Percentiles rank a stretch among this genome's conserved stretches.
These are phyloP conservation scores for Nyctanthes arbortristis DNA, from an alignment of 257 asterid genomes.

Conservation along the genomic window DNA sequence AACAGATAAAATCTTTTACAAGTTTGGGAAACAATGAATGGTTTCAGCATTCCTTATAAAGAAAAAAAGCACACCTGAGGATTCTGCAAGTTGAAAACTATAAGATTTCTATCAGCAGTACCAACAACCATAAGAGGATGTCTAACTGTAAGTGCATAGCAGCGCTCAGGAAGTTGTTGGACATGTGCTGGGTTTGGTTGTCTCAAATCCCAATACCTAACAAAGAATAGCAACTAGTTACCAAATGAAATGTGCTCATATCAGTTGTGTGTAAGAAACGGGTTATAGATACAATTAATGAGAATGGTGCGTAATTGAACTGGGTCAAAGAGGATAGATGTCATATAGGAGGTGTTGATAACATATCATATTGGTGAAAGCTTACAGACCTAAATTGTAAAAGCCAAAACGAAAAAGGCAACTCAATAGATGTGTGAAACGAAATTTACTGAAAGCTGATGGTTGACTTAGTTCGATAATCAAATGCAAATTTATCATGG, in stretches of 20 bases:
- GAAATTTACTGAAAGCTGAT: no score
- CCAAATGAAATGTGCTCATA: conserved; percentile 8
- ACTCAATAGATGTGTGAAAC: no score
- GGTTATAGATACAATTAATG: not conserved
- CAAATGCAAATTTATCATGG: no score
- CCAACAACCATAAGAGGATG: conserved; percentile 97
- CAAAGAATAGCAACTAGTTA: conserved; percentile 20
- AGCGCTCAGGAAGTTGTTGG: conserved; percentile 94
- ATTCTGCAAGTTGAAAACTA: conserved; percentile 87
- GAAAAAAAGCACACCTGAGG: conserved; percentile 74
- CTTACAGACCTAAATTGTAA: no score
- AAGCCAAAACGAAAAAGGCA: no score
- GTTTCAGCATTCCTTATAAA: conserved; percentile 3
- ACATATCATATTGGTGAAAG: conserved; percentile 5
- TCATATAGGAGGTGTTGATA: conserved; percentile 15
- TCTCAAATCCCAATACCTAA: conserved; percentile 96
- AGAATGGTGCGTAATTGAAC: conserved; percentile 3
- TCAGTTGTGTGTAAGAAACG: not conserved
- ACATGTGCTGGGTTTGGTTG: conserved; percentile 86
- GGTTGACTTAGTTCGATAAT: no score
- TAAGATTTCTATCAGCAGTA: conserved; percentile 88
- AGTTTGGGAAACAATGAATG: not conserved
- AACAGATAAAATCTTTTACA: not conserved
- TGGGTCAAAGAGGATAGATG: conserved; percentile 3
- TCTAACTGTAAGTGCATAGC: conserved; percentile 88